Evolutionary conservation across 2,329 filamentous ascomycete genomes (phyloP).

Genomic region (Alternaria triticina): DNA sequence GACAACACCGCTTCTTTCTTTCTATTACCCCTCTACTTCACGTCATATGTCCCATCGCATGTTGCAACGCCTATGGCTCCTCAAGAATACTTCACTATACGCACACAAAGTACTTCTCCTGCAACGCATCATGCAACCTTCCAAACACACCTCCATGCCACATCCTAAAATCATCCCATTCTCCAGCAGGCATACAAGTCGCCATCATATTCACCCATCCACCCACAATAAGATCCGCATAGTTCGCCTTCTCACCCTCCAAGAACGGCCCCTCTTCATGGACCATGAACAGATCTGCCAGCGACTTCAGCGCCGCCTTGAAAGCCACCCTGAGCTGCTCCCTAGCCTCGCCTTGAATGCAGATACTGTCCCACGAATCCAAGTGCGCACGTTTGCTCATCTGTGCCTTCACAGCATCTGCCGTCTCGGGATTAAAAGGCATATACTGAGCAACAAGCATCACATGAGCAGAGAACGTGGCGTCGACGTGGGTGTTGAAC

Average conservation of each 20-base stretch:
- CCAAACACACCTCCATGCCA: constrained; percentile 63
- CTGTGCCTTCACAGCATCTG: constrained; percentile 54
- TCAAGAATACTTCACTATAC: background rate
- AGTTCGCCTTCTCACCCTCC: constrained; percentile 53
- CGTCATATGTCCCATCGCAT: background rate
- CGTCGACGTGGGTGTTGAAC: constrained; percentile 64
- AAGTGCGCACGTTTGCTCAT: constrained; percentile 57
- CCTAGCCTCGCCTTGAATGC: constrained; percentile 48
- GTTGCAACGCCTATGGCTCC: background rate
- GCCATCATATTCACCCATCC: constrained; percentile 61
- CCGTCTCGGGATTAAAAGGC: constrained; percentile 60
- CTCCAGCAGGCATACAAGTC: constrained; percentile 49
- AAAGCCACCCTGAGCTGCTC: constrained; percentile 51
- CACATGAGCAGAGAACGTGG: constrained; percentile 57
- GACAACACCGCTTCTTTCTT: background rate
- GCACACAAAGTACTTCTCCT: constrained; percentile 29
- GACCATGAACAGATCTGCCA: constrained; percentile 52
- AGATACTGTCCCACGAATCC: constrained; percentile 54
- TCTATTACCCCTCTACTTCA: background rate
- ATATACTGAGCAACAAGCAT: constrained; percentile 52
- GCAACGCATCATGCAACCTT: constrained; percentile 55
- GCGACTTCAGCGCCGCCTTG: constrained; percentile 48
- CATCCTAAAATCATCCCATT: constrained; percentile 56
- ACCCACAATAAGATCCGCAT: constrained; percentile 65
- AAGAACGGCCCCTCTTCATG: constrained; percentile 57